Conservation (phyloP, 1,284 basidiomycete species). For the Ustilago xerochloae region DNA sequence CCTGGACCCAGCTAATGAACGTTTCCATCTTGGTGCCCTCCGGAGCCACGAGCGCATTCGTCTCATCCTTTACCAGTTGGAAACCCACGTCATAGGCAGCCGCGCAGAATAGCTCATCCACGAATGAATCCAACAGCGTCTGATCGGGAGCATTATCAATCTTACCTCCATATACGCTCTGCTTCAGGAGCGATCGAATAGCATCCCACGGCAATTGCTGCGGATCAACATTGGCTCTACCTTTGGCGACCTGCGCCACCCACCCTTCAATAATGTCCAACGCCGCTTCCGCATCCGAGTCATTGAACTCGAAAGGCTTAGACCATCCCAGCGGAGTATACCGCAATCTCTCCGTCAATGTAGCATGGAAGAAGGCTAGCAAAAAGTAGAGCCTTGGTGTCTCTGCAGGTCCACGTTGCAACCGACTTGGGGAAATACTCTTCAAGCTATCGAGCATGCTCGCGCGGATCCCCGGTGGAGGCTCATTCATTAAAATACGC, state of each 20-base stretch:
- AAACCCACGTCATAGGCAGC: conserved; percentile 62
- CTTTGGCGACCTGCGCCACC: conserved; percentile 57
- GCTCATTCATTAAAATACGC: conserved; percentile 66
- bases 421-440: conserved; percentile 43
- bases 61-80: conserved; percentile 55
- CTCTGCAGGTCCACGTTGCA: conserved; percentile 62
- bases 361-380: conserved; percentile 65
- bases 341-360: conserved; percentile 61
- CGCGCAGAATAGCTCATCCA: conserved; percentile 64
- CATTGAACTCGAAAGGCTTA: conserved; percentile 66
- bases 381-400: conserved; percentile 62
- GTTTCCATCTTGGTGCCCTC: conserved; percentile 65
- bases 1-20: conserved; percentile 61
- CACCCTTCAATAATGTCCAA: conserved; percentile 64
- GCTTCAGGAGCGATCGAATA: conserved; percentile 61
- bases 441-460: conserved; percentile 63
- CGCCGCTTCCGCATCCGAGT: conserved; percentile 64
- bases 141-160: conserved; percentile 65
- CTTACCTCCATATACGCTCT: conserved; percentile 66
- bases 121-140: conserved; percentile 63
- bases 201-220: conserved; percentile 64
- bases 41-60: conserved; percentile 56
- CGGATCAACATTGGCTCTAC: conserved; percentile 60
- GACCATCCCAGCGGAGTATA: conserved; percentile 67
- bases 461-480: conserved; percentile 65